Evolutionary conservation across 495 filamentous ascomycete species (phyloP).

Genomic region (Clohesyomyces aquaticus): DNA sequence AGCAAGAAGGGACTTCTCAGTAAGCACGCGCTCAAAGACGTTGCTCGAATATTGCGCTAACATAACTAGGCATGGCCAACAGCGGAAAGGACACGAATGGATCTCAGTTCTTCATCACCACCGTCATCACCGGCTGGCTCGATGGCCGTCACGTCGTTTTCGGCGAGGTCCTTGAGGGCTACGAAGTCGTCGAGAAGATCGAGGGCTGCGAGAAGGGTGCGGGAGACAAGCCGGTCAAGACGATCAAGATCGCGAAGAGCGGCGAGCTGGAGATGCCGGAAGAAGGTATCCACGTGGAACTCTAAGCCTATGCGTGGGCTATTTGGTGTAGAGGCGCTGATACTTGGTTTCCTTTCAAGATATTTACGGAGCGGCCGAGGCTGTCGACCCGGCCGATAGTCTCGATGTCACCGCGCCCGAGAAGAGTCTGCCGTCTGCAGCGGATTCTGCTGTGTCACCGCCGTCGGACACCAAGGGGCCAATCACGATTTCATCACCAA

Average conservation of each 20-base stretch:
- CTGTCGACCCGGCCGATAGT: slow-evolving; percentile 45
- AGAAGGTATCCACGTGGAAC: slow-evolving; percentile 98
- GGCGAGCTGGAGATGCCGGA: slow-evolving; percentile 84
- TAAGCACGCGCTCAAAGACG: slow-evolving; percentile 44
- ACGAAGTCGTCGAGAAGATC: slow-evolving; percentile 87
- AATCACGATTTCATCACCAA: slow-evolving; percentile 7
- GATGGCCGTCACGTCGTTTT: slow-evolving; percentile 83
- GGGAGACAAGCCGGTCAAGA: slow-evolving; percentile 73
- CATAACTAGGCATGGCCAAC: slow-evolving; percentile 81
- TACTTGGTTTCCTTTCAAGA: slow-evolving; percentile 42
- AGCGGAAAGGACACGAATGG: slow-evolving; percentile 97
- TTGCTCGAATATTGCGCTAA: slow-evolving; percentile 6
- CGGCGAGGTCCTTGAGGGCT: slow-evolving; percentile 65
- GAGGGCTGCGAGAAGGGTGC: slow-evolving; percentile 72
- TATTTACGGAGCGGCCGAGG: slow-evolving; percentile 44
- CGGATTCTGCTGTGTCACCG: slow-evolving; percentile 32
- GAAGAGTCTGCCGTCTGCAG: slow-evolving; percentile 15
- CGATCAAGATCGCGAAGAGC: slow-evolving; percentile 90
- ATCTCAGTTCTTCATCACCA: slow-evolving; percentile 92
- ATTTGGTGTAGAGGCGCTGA: slow-evolving; percentile 41
- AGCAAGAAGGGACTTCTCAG: slow-evolving; percentile 66
- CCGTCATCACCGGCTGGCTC: slow-evolving; percentile 71
- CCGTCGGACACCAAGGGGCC: slow-evolving; percentile 27
- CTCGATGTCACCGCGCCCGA: slow-evolving; percentile 47
- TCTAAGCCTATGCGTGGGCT: slow-evolving; percentile 58